Percentiles rank a stretch among this genome's conserved stretches.
Evolutionary conservation across 441 rosid genomes (phyloP).

Genomic region (Populus hybrid): DNA sequence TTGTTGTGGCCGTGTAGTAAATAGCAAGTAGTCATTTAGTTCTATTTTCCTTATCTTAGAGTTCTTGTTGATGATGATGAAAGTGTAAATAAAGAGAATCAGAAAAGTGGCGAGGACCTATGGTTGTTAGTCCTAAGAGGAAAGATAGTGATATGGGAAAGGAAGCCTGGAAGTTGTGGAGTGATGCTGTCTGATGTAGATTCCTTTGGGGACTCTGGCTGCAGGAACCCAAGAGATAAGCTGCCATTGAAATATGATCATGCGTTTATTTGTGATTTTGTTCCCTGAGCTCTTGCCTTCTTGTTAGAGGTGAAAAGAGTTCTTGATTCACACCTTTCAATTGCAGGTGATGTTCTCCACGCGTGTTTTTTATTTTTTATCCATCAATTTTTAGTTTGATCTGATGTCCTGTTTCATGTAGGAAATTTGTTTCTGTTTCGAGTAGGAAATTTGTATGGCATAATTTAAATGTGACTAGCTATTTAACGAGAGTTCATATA

Average conservation of each 20-base stretch:
- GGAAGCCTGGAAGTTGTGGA: conserved; percentile 34
- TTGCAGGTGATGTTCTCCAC: conserved; percentile 54
- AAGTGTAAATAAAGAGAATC: conserved; percentile 21
- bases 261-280: conserved; percentile 77
- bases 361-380: neutral
- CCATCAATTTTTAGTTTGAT: neutral
- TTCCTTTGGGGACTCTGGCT: conserved; percentile 76
- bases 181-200: conserved; percentile 71
- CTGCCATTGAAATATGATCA: conserved; percentile 82
- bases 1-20: neutral
- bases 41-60: conserved; percentile 2
- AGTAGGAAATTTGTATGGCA: neutral
- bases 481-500: neutral
- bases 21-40: neutral
- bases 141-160: too few species aligned
- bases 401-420: neutral
- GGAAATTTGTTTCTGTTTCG: neutral
- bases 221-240: conserved; percentile 84
- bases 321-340: conserved; percentile 83
- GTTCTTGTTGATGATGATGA: conserved; percentile 20
- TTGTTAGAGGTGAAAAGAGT: conserved; percentile 76
- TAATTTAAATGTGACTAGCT: neutral
- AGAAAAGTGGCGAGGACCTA: conserved; percentile 27
- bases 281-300: conserved; percentile 81
- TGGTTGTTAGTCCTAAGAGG: conserved; percentile 23